These are phyloP conservation scores for Colletotrichum sp. DNA, from an alignment of 2,329 filamentous ascomycete species.

Conservation along the genomic window DNA sequence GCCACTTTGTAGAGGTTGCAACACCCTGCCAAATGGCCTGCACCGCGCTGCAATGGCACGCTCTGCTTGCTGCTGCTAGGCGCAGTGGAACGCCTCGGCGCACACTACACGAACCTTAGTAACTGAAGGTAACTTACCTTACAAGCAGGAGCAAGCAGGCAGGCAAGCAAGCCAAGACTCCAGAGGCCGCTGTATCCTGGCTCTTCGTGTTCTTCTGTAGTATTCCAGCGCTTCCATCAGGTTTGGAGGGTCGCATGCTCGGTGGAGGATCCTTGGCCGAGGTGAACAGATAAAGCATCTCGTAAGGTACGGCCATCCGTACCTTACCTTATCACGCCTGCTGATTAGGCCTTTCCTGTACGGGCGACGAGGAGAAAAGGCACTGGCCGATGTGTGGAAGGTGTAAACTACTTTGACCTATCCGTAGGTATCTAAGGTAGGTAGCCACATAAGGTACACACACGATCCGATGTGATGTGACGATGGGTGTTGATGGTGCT, in stretches of 20 bases:
- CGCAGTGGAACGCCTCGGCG: conserved; percentile 1
- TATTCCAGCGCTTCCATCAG: conserved; percentile 2
- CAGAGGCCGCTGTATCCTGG: not conserved
- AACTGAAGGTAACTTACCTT: not conserved
- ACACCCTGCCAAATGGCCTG: not conserved
- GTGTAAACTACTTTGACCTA: not conserved
- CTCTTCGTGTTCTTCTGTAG: conserved; percentile 3
- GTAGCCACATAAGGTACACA: not conserved
- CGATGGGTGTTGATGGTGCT: not conserved
- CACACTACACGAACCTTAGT: not conserved
- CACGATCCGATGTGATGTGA: not conserved
- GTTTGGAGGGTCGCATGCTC: not conserved
- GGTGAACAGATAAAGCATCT: not conserved
- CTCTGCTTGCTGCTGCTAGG: not conserved
- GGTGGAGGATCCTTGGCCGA: not conserved
- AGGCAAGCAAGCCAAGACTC: not conserved
- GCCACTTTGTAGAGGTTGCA: not conserved
- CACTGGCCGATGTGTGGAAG: not conserved
- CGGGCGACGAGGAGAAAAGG: not conserved
- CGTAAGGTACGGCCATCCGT: not conserved
- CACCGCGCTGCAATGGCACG: conserved; percentile 5
- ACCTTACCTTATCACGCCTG: not conserved
- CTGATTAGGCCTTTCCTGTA: not conserved
- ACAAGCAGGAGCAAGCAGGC: not conserved
- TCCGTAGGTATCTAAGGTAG: too few relatives aligned